These are phyloP conservation scores for Waltergamsia citrina DNA, from an alignment of 2,329 filamentous ascomycete species.

Conservation along the genomic window DNA sequence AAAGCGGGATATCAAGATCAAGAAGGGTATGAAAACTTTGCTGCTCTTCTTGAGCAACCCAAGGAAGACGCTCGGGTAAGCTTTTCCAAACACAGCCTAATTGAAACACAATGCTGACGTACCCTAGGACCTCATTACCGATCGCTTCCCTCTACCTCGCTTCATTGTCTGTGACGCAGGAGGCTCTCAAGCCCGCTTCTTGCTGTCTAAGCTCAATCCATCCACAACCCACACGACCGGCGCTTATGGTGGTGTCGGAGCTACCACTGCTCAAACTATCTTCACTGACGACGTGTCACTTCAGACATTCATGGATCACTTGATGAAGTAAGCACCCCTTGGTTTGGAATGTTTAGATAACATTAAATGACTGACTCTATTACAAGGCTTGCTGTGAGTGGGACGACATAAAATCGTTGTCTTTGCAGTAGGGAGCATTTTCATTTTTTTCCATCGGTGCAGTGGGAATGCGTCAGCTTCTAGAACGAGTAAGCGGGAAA, in stretches of 20 bases:
- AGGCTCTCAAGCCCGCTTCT: slow-evolving; percentile 92
- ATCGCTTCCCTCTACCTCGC: slow-evolving; percentile 93
- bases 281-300: slow-evolving; percentile 98
- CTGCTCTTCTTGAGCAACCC: slow-evolving; percentile 74
- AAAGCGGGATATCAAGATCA: slow-evolving; percentile 98
- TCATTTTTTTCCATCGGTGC: too few relatives aligned
- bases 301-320: slow-evolving; percentile 98
- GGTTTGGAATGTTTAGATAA: too few relatives aligned
- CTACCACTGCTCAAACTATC: slow-evolving; percentile 88
- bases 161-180: slow-evolving; percentile 99
- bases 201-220: slow-evolving; percentile 93
- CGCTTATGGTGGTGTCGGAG: slow-evolving; percentile 78
- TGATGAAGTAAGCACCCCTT: slow-evolving; percentile 76
- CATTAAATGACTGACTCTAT: slow-evolving; percentile 8
- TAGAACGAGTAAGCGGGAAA: too few relatives aligned
- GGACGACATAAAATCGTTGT: slow-evolving; percentile 47
- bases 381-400: slow-evolving; percentile 49
- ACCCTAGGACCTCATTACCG: slow-evolving; percentile 80
- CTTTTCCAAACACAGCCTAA: slow-evolving; percentile 7
- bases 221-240: slow-evolving; percentile 93
- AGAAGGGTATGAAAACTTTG: slow-evolving; percentile 97
- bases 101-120: slow-evolving; percentile 10
- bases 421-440: not conserved
- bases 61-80: slow-evolving; percentile 92
- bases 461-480: too few relatives aligned